Conservation (phyloP, 1,284 basidiomycete genomes). For the Trichosporon sp. region DNA sequence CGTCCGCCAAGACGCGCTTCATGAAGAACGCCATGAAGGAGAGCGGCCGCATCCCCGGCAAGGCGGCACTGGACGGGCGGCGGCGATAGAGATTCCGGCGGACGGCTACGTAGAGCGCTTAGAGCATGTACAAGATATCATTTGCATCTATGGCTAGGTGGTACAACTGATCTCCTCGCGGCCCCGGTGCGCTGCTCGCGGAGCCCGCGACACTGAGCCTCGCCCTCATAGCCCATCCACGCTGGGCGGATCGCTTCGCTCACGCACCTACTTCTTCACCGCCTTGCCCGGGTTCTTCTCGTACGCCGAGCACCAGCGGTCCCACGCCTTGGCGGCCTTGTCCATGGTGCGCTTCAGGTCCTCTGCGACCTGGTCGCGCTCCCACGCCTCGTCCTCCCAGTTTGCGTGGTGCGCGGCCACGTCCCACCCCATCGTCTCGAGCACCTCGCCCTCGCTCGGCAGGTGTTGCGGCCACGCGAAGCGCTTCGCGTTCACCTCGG, state of each 20-base stretch:
- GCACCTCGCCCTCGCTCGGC: slow-evolving; percentile 14
- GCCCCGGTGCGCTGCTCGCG: not conserved
- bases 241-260: too few relatives aligned
- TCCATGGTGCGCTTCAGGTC: slow-evolving; percentile 20
- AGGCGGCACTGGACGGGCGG: slow-evolving; percentile 32
- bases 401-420: slow-evolving; percentile 16
- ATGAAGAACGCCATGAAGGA: slow-evolving; percentile 34
- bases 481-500: not conserved
- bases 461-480: slow-evolving; percentile 8
- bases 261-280: slow-evolving; percentile 6
- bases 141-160: not conserved
- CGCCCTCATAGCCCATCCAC: too few relatives aligned
- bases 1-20: slow-evolving; percentile 23
- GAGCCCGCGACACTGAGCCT: not conserved
- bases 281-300: slow-evolving; percentile 24
- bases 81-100: slow-evolving; percentile 8
- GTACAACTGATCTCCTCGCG: not conserved
- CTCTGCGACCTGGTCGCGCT: slow-evolving; percentile 19
- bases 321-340: slow-evolving; percentile 23
- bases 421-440: slow-evolving; percentile 21
- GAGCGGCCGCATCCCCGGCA: slow-evolving; percentile 31
- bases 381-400: slow-evolving; percentile 27
- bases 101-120: not conserved
- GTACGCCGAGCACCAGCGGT: slow-evolving; percentile 21
- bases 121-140: not conserved